Evolutionary conservation across 768 basidiomycete genomes (phyloP).

Genomic region (Suillus sp.): DNA sequence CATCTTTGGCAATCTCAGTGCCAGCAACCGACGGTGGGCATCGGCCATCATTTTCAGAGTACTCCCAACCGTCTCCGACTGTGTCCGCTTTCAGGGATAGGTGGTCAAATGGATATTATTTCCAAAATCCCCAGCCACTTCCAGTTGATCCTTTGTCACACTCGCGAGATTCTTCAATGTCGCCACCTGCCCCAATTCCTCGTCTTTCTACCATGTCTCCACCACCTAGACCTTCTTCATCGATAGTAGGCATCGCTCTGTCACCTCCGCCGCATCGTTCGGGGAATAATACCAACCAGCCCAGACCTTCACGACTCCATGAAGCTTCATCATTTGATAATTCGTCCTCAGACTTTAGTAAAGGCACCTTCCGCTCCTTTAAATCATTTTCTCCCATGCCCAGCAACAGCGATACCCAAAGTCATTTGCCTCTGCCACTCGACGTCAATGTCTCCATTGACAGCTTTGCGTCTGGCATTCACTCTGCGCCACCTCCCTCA

Average conservation of each 20-base stretch:
- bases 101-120: slow-evolving; percentile 37
- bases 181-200: slow-evolving; percentile 20
- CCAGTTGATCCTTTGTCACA: slow-evolving; percentile 15
- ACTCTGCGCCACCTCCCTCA: slow-evolving; percentile 63
- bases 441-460: slow-evolving; percentile 50
- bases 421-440: slow-evolving; percentile 27
- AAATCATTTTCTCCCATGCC: slow-evolving; percentile 29
- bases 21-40: slow-evolving; percentile 36
- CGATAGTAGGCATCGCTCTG: slow-evolving; percentile 55
- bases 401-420: slow-evolving; percentile 14
- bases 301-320: slow-evolving; percentile 20
- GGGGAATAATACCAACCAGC: slow-evolving; percentile 23
- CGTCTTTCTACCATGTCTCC: slow-evolving; percentile 47
- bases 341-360: slow-evolving; percentile 27
- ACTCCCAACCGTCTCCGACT: slow-evolving; percentile 73
- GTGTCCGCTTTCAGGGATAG: slow-evolving; percentile 79
- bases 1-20: slow-evolving; percentile 55
- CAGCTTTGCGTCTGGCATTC: slow-evolving; percentile 46
- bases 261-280: slow-evolving; percentile 51
- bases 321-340: slow-evolving; percentile 22
- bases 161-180: slow-evolving; percentile 26
- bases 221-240: slow-evolving; percentile 64
- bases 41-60: slow-evolving; percentile 64
- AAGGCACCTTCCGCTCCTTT: slow-evolving; percentile 34
- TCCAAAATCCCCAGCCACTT: slow-evolving; percentile 26